A percentile compares a stretch with the other conserved stretches of the same genome.
These are phyloP conservation scores for Cladosporium sp. DNA, from an alignment of 2,329 filamentous ascomycete genomes.

Conservation along the genomic window DNA sequence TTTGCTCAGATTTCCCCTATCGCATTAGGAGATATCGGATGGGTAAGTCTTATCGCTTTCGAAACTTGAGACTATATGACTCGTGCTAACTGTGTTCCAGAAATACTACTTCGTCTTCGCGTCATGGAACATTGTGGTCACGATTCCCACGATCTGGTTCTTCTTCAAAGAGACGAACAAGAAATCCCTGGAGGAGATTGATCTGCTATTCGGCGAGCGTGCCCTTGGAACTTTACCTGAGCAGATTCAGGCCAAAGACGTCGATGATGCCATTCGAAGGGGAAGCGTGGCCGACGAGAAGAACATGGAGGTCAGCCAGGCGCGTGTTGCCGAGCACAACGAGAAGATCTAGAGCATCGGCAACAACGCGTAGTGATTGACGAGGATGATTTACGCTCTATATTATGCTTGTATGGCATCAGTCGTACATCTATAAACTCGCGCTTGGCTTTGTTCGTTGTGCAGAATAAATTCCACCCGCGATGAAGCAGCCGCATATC, in stretches of 20 bases:
- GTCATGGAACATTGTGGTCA: slow-evolving; percentile 50
- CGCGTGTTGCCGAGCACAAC: slow-evolving; percentile 20
- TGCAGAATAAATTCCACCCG: background rate
- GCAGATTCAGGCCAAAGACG: slow-evolving; percentile 43
- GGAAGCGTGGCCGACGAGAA: slow-evolving; percentile 26
- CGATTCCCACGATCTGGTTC: slow-evolving; percentile 52
- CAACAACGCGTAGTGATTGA: background rate
- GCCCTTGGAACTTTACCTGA: slow-evolving; percentile 52
- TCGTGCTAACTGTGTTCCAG: slow-evolving; percentile 37
- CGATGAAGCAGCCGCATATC: background rate
- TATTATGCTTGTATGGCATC: background rate
- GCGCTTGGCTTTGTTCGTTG: background rate
- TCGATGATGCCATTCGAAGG: slow-evolving; percentile 32
- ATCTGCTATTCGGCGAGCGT: slow-evolving; percentile 57
- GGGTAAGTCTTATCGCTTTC: slow-evolving; percentile 40
- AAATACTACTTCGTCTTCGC: slow-evolving; percentile 62
- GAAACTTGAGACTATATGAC: background rate
- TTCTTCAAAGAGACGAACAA: slow-evolving; percentile 59
- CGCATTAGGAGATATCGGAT: slow-evolving; percentile 50
- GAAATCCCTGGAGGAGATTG: slow-evolving; percentile 59
- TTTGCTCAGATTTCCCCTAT: slow-evolving; percentile 62
- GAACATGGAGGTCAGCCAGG: slow-evolving; percentile 24
- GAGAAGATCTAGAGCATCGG: slow-evolving; percentile 12
- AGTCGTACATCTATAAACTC: background rate
- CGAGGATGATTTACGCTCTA: background rate